These are phyloP conservation scores for Fusarium albidum DNA, from an alignment of 2,329 filamentous ascomycete genomes.

Conservation along the genomic window DNA sequence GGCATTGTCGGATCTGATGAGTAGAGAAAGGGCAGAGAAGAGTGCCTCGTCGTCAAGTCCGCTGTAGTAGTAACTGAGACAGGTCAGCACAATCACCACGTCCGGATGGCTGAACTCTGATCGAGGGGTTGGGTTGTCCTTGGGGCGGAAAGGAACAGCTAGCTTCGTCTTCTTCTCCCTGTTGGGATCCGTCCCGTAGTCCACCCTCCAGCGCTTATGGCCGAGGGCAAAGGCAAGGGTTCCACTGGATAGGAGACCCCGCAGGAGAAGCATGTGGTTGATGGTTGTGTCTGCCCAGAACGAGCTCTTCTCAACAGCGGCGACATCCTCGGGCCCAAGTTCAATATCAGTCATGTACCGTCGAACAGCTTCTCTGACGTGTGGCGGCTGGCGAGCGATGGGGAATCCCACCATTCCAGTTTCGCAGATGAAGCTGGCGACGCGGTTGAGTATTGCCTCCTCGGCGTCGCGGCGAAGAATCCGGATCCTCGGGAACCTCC, in stretches of 20 bases:
- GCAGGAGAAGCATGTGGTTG: constrained; percentile 55
- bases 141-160: constrained; percentile 67
- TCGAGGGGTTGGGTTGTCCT: constrained; percentile 62
- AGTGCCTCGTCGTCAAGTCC: constrained; percentile 63
- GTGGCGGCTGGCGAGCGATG: constrained; percentile 45
- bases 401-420: constrained; percentile 53
- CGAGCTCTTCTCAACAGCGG: constrained; percentile 43
- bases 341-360: constrained; percentile 54
- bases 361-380: constrained; percentile 43
- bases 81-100: constrained; percentile 63
- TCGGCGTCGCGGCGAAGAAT: constrained; percentile 51
- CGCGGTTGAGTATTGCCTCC: constrained; percentile 37
- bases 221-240: constrained; percentile 62
- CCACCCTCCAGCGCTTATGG: constrained; percentile 70
- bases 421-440: constrained; percentile 53
- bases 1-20: constrained; percentile 61
- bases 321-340: constrained; percentile 41
- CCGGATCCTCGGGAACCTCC: constrained; percentile 57
- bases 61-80: constrained; percentile 62
- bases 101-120: constrained; percentile 72
- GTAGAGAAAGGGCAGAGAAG: constrained; percentile 52
- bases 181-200: constrained; percentile 64
- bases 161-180: constrained; percentile 54
- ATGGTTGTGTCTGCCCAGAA: constrained; percentile 48
- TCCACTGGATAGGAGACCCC: constrained; percentile 64